Base-by-base conservation (phyloP, 345 rosid species). In the Eucalyptus pauciflora region DNA sequence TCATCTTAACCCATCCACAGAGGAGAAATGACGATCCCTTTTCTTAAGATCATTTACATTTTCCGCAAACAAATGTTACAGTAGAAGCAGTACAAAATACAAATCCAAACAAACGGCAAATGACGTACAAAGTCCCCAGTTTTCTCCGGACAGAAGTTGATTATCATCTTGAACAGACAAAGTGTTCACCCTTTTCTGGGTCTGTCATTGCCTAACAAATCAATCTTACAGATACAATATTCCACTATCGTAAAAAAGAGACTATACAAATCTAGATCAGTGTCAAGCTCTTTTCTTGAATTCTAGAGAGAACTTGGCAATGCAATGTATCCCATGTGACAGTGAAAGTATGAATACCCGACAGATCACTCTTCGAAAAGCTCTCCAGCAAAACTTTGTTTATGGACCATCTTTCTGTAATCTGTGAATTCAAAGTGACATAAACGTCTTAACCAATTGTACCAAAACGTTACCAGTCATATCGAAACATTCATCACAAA, bases 401-500 rank as follows among this genome's bases (percentile, higher is more conserved):
- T 94, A 88, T 92, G 94, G 89, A 95, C 94, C 96, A 91, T 93
- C 92, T 94, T 94, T 87, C 94, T 92, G 88, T 93, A 95, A 86
- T 93, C 96, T 95, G 88, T 48, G 71, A 86, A 67, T 56, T 27
- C 33, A 33, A 50, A 48, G 52, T 2, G 15, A 64, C 22, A 0
- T 15, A 62, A 43, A 29, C 7, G 3, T 7, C 48, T 49, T 6
- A n/a, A 54, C 46, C 48, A 20, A 41, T 76, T 76, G 85, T 76
- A 41, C 29, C 85, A 76, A 43, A 18, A 76, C 41, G 29, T 76
- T 10, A 76, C 29, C 83, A 76, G 48, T 76, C 85, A 76, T 41
- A 41, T 41, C 85, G 3, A 41, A 25, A 22, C 85, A 76, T 41
- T 71, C 81, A 37, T 71, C 81, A 17, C 41, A 71, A 43, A 37